Evolutionary conservation across 2,329 filamentous ascomycete genomes (phyloP).

Genomic region (Colletotrichum musicola): DNA sequence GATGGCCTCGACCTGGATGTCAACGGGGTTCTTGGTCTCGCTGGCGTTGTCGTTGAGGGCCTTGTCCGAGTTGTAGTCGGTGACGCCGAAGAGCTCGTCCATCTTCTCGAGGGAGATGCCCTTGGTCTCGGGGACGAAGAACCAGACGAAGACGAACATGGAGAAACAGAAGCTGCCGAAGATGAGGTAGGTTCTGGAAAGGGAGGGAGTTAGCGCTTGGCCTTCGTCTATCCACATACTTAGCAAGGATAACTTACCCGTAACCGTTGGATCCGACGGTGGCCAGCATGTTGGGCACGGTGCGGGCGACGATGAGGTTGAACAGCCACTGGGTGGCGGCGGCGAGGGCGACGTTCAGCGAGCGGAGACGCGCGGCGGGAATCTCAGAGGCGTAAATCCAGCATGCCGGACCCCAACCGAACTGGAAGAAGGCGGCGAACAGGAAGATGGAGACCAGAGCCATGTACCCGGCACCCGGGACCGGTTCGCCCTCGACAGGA

Average conservation of each 20-base stretch:
- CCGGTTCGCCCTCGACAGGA: constrained; percentile 59
- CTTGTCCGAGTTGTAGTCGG: constrained; percentile 38
- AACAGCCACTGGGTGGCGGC: constrained; percentile 78
- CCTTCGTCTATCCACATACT: too few relatives aligned
- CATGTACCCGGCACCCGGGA: constrained; percentile 73
- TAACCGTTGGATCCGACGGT: constrained; percentile 52
- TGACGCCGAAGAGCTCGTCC: constrained; percentile 39
- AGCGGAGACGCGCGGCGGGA: constrained; percentile 71
- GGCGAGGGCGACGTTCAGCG: constrained; percentile 73
- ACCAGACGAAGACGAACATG: constrained; percentile 74
- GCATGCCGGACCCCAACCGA: constrained; percentile 62
- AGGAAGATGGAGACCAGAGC: constrained; percentile 76
- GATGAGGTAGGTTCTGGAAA: constrained; percentile 69
- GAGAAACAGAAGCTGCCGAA: constrained; percentile 73
- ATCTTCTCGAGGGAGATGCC: constrained; percentile 47
- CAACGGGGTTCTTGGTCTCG: constrained; percentile 26
- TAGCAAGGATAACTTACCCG: constrained; percentile 45
- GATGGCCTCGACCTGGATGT: constrained; percentile 32
- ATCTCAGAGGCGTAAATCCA: constrained; percentile 70
- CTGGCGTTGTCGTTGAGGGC: constrained; percentile 30
- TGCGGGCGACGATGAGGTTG: constrained; percentile 76
- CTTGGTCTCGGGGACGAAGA: constrained; percentile 75
- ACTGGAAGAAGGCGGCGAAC: constrained; percentile 68
- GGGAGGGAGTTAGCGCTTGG: background rate
- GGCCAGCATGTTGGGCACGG: constrained; percentile 73